A percentile compares a stretch with the other conserved stretches of the same genome.
Conservation (phyloP, 768 basidiomycete species). For the Rhizopogon rudus region DNA sequence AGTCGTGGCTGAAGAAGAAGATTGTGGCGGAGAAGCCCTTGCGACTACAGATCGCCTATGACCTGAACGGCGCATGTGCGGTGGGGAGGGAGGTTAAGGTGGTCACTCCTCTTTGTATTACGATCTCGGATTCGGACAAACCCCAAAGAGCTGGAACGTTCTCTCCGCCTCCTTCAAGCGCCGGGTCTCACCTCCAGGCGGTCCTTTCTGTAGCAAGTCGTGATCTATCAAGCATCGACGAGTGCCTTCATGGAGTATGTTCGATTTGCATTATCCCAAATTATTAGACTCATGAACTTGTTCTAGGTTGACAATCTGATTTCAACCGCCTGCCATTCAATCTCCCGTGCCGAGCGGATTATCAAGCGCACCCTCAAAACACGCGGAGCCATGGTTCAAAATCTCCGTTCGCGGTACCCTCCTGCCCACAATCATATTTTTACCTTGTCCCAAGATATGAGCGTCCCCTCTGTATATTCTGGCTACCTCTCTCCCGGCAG, state of each 20-base stretch:
- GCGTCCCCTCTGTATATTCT: slow-evolving; percentile 1
- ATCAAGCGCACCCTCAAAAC: slow-evolving; percentile 52
- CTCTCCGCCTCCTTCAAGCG: slow-evolving; percentile 3
- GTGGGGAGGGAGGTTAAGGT: slow-evolving; percentile 34
- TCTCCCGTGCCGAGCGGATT: slow-evolving; percentile 52
- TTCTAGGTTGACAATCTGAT: slow-evolving; percentile 54
- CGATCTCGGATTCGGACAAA: slow-evolving; percentile 21
- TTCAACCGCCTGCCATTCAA: slow-evolving; percentile 47
- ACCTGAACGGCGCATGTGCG: slow-evolving; percentile 36
- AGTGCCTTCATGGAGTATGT: slow-evolving; percentile 49
- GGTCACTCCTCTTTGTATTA: slow-evolving; percentile 14
- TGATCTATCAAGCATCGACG: slow-evolving; percentile 53
- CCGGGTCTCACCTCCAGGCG: slow-evolving; percentile 38
- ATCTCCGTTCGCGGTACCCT: slow-evolving; percentile 31
- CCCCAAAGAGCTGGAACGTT: slow-evolving; percentile 4
- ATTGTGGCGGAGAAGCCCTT: slow-evolving; percentile 35
- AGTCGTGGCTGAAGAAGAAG: slow-evolving; percentile 62
- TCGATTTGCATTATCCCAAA: slow-evolving; percentile 5
- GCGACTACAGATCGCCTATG: slow-evolving; percentile 35
- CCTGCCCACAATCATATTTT: slow-evolving; percentile 15
- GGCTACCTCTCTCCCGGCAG: slow-evolving; percentile 19
- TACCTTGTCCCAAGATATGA: slow-evolving; percentile 11
- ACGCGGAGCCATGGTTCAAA: slow-evolving; percentile 42
- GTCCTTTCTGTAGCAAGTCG: slow-evolving; percentile 49
- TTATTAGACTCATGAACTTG: slow-evolving; percentile 5